Base-by-base conservation (phyloP, 129 eudicot genomes). In the Centrapalus pauciflorus region DNA sequence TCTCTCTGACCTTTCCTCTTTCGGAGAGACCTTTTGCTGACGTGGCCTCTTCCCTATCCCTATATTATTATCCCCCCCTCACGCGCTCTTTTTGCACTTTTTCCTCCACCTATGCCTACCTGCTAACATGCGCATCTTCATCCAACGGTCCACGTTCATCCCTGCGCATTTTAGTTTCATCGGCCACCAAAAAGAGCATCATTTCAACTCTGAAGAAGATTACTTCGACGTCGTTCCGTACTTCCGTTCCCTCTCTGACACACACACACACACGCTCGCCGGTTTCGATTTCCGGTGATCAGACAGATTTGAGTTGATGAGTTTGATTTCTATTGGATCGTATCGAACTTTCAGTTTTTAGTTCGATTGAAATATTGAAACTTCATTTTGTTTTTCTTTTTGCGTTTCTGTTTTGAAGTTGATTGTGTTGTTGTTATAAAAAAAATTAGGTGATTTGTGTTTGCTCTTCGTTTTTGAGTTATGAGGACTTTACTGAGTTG, bases 21-120 rank as follows among this genome's bases (percentile, higher is more conserved):
- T 64, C 49, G 30, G 13, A 55, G 66, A 74, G 66, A 45, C 66
- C 57, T n/a, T 56, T 66, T 46, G 41, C 43, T 74, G 74, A 74
- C 79, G 79, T 74, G 73, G 60, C 54, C 52, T 30, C 21, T 35
- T 56, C 55, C 32, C 67, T 66, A 74, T 74, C 73, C 52, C 79
- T 57, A 66, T 43, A 56, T 74, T 30, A 10, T 66, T 66, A 74
- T 74, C 79, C 27, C 64, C 79, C 27, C 64, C 65, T 34, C 69
- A 35, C 77, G 43, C 69, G 68, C 77, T 24, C 60, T 43, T 73
- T 73, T 66, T 74, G 79, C 79, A 74, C 73, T 74, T 74, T 74
- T 74, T 28, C 19, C 5, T 74, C 79, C 79, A 74, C 79, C 73
- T 74, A 61, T 66, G 73, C 73, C 46, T 57, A 12, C 24, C 8